phyloP scores from a whole-genome alignment of 139 green algal genomes.

The Chlamydomonas urium region DNA sequence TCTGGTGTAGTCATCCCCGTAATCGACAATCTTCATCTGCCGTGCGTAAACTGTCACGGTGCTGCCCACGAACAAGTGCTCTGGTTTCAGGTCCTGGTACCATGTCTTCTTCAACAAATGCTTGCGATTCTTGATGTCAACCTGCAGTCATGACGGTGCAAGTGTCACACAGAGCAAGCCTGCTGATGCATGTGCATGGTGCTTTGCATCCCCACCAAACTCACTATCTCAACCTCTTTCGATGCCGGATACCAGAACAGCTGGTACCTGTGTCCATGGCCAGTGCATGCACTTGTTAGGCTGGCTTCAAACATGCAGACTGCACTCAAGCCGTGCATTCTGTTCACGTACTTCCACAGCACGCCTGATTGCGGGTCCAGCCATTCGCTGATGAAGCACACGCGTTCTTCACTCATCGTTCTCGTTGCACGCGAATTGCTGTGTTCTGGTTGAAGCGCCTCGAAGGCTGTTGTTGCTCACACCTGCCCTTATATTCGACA shows the following conservation, averaged over 20 bases:
- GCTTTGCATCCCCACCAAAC: background rate
- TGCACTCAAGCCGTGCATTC: background rate
- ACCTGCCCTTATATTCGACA: too few species aligned
- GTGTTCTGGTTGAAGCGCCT: too few species aligned
- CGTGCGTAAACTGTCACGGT: conserved; percentile 62
- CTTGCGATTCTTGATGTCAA: conserved; percentile 78
- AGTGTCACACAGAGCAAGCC: background rate
- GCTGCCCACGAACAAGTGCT: conserved; percentile 60
- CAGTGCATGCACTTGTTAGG: background rate
- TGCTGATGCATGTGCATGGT: background rate
- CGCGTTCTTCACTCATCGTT: too few species aligned
- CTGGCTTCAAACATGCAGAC: background rate
- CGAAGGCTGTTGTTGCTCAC: too few species aligned
- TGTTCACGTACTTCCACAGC: conserved; percentile 15
- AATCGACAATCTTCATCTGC: conserved; percentile 70
- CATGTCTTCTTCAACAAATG: conserved; percentile 68
- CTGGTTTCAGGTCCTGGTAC: conserved; percentile 35
- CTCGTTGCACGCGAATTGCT: too few species aligned
- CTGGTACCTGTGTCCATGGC: background rate
- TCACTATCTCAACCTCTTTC: conserved; percentile 66
- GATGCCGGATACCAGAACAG: conserved; percentile 54
- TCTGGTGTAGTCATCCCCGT: conserved; percentile 71
- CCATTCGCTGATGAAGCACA: conserved; percentile 71
- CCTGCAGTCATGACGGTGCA: conserved; percentile 34
- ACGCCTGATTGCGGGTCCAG: conserved; percentile 53